Base-by-base conservation (phyloP, 768 basidiomycete genomes). In the Strobilomyces confusus region DNA sequence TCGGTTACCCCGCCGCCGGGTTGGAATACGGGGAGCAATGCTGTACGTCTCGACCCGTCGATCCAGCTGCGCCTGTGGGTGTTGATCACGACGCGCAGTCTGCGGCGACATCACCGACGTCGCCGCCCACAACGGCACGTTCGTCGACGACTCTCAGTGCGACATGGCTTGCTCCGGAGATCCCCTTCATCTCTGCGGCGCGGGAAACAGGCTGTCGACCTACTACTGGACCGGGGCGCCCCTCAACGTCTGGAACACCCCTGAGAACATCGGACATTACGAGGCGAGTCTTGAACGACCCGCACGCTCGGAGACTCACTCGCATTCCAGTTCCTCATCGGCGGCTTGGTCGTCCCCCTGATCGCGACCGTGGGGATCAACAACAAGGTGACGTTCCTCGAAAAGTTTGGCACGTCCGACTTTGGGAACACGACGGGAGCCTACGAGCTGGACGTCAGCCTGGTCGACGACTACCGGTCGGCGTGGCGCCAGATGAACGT, bases 401-500 rank as follows among this genome's bases (percentile, higher is more conserved):
- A 92, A 68, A 92, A 91, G 65, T 70, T 50, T 4, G 86, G 87
- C 9, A 89, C 87, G 23, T 77, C 76, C 51, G 80, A 80, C 33
- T 82, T 74, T 51, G 54, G 63, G 4, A 89, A 89, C 66, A 77
- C 84, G 5, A 89, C 89, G 15, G 89, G 87, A 9, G 87, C 87
- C 1, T 90, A 89, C 57, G 89, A 92, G 58, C 73, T 92, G 23
- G 89, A 90, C 61, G 66, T 83, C 37, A 82, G 76, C 26, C 71
- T 90, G 32, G 74, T 73, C 0, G 55, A 73, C 54, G 69, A 77
- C 30, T 73, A 72, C 50, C 8, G 38, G 20, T 56, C 67, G 51
- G 80, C 87, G 8, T 92, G 87, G 87, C 84, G 88, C 36, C 76
- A 76, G 55, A 88, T 91, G 86, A 83, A 89, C 55, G 70, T 89